phyloP scores from a whole-genome alignment of 371 early-diverging fungal species.

The Nosema bombycis region DNA sequence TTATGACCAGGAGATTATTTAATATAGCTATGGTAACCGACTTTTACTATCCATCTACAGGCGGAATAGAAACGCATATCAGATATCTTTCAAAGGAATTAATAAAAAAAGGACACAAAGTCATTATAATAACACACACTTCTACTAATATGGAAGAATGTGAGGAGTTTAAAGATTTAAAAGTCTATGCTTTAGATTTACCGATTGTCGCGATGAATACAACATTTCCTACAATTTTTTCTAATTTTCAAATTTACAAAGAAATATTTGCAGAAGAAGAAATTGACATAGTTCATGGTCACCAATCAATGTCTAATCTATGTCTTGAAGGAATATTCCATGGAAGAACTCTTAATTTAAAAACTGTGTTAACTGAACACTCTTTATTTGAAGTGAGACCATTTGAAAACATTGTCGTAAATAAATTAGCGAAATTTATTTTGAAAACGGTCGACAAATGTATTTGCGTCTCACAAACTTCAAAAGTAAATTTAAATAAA shows the following conservation, averaged over 20 bases:
- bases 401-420: slow-evolving; percentile 79
- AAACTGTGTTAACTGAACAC: slow-evolving; percentile 92
- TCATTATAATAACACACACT: slow-evolving; percentile 64
- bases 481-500: slow-evolving; percentile 90
- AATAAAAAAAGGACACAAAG: slow-evolving; percentile 81
- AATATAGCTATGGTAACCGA: slow-evolving; percentile 68
- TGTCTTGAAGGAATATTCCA: slow-evolving; percentile 89
- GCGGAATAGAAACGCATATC: slow-evolving; percentile 93
- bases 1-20: no score
- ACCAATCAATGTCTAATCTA: slow-evolving; percentile 84
- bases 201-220: slow-evolving; percentile 77
- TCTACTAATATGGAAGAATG: slow-evolving; percentile 58
- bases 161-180: slow-evolving; percentile 66
- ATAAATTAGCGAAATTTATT: slow-evolving; percentile 84
- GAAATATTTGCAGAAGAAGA: slow-evolving; percentile 79
- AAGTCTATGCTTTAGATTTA: slow-evolving; percentile 86
- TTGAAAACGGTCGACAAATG: slow-evolving; percentile 84
- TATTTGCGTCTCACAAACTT: slow-evolving; percentile 92
- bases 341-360: slow-evolving; percentile 84
- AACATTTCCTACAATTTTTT: slow-evolving; percentile 82
- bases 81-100: slow-evolving; percentile 80
- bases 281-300: slow-evolving; percentile 91
- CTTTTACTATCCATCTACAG: slow-evolving; percentile 91
- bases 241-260: slow-evolving; percentile 79
- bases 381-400: slow-evolving; percentile 91